Conservation (phyloP, 352 stramenopile genomes). For the Globisporangium yorkense region DNA sequence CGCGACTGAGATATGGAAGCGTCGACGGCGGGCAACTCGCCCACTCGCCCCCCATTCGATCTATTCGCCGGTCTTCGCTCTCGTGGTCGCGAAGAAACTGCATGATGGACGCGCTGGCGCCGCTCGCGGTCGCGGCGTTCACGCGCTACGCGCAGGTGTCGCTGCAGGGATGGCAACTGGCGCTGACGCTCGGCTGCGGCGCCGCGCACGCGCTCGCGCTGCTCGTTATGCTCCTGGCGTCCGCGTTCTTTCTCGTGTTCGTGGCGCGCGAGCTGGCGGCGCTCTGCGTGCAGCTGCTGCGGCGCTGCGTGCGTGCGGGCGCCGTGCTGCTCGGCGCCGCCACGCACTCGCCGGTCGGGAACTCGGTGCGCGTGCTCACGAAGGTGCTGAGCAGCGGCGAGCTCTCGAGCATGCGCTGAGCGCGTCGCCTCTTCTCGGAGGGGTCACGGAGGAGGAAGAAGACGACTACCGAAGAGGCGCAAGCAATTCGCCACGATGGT, state of each 20-base stretch:
- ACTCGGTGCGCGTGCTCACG: constrained; percentile 4
- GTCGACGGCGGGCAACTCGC: neutral
- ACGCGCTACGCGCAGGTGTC: constrained; percentile 7
- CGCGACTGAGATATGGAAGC: neutral
- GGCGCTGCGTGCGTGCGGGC: neutral
- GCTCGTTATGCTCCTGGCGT: constrained; percentile 5
- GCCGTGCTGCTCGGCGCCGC: neutral
- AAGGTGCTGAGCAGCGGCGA: constrained; percentile 11
- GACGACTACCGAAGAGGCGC: neutral
- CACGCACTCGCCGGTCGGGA: constrained; percentile 3
- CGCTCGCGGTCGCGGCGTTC: neutral
- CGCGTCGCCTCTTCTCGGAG: neutral
- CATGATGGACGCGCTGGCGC: neutral
- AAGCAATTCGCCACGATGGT: neutral
- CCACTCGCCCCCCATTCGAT: neutral
- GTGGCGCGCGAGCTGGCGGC: constrained; percentile 3
- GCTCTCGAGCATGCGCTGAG: constrained; percentile 7
- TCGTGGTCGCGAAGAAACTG: neutral
- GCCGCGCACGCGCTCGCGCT: neutral
- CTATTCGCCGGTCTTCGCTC: neutral
- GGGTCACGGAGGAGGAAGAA: neutral
- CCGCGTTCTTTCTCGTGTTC: constrained; percentile 8
- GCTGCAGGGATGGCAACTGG: constrained; percentile 7
- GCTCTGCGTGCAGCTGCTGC: constrained; percentile 1
- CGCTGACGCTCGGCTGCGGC: constrained; percentile 4